Base-by-base conservation (phyloP, 305 asterid genomes). In the Striga hermonthica region DNA sequence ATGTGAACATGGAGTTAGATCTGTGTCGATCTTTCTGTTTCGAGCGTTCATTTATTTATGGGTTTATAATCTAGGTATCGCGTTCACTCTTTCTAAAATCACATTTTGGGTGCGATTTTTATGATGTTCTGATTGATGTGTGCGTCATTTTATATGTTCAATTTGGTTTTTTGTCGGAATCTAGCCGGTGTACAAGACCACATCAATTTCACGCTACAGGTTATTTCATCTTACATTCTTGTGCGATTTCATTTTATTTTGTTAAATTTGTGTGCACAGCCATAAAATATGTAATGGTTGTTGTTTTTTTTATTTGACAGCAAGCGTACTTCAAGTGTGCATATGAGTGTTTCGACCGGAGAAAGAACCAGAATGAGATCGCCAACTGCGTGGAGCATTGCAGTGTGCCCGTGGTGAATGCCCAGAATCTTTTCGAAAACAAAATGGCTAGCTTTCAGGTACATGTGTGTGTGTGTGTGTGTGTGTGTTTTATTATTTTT, bases 401-500 rank as follows among this genome's bases (percentile, higher is more conserved):
- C 80, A 87, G 91, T 52, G 94, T 73, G 56, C 97, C 98, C 14
- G 98, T 89, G 74, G 79, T 86, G 60, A 74, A 77, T 62, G 93
- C 98, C 39, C 93, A 92, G 82, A 82, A 92, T 76, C 86, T 92
- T 15, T 87, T 92, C 44, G 97, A 92, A 76, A 63, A 49, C 34
- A 96, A 92, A 67, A 89, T 88, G 96, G 96, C 96, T 36, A 81
- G 79, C 37, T 89, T 92, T 73, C 96, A 90, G 76, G 98, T 89
- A 66, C 57, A n/a, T 14, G 16, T 7, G 56, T 28, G 31, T 22
- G 31, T 22, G 31, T 22, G 31, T 35, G 31, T 22, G 50, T 50
- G 31, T 22, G 31, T 22, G 31, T 22, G 31, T 22, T 22, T 22
- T 22, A 22, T 22, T 22, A 22, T 22, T 22, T 22, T 22, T 22